Conservation (phyloP, 805 yeast species). For the Grigorovia jiainica region DNA sequence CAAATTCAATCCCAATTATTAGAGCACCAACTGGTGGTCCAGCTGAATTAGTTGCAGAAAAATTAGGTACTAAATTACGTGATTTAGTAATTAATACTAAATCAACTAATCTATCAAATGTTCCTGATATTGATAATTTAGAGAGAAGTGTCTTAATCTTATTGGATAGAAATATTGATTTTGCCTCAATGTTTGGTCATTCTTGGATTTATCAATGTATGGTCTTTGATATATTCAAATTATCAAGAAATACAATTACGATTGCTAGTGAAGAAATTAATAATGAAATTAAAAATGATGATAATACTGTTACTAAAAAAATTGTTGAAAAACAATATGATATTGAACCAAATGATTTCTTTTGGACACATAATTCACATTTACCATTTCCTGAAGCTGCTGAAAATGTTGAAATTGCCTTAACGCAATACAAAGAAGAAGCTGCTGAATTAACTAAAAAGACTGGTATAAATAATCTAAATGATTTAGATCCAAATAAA, state of each 20-base stretch:
- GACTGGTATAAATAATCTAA: slow-evolving; percentile 59
- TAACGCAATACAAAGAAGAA: slow-evolving; percentile 72
- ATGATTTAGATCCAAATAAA: slow-evolving; percentile 55
- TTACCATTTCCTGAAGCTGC: slow-evolving; percentile 98
- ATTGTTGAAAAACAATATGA: slow-evolving; percentile 57
- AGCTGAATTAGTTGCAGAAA: slow-evolving; percentile 86
- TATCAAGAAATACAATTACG: slow-evolving; percentile 74
- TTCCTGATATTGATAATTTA: slow-evolving; percentile 21
- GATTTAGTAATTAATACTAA: slow-evolving; percentile 71
- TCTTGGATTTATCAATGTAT: slow-evolving; percentile 97
- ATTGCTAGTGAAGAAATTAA: slow-evolving; percentile 43
- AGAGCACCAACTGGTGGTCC: slow-evolving; percentile 91
- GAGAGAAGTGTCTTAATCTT: slow-evolving; percentile 72
- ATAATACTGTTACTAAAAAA: slow-evolving; percentile 26
- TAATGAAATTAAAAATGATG: slow-evolving; percentile 84
- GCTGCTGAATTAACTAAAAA: slow-evolving; percentile 77
- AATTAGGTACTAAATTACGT: slow-evolving; percentile 71
- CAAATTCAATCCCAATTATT: slow-evolving; percentile 76
- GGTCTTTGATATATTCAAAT: slow-evolving; percentile 82
- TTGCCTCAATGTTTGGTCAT: slow-evolving; percentile 90
- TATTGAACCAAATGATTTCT: slow-evolving; percentile 86
- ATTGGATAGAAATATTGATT: slow-evolving; percentile 81
- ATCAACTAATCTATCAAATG: slow-evolving; percentile 18
- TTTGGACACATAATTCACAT: slow-evolving; percentile 78
- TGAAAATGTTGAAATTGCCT: slow-evolving; percentile 82